Evolutionary conservation across 352 stramenopile genomes (phyloP).

Genomic region (Phytophthora lateralis): DNA sequence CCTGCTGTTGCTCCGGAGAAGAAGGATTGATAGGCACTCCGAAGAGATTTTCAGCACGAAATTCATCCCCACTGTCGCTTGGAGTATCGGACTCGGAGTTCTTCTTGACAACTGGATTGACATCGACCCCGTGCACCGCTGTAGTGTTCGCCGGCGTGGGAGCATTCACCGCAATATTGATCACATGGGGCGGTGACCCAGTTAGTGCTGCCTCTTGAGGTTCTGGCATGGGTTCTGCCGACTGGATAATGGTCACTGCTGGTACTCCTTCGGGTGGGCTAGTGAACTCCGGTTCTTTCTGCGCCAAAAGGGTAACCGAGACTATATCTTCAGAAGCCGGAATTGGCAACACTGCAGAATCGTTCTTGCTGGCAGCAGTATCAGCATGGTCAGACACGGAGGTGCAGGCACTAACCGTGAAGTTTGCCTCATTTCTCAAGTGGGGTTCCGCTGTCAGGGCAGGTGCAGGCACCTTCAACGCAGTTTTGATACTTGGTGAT

Average conservation of each 20-base stretch:
- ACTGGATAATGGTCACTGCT: neutral
- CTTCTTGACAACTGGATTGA: constrained; percentile 1
- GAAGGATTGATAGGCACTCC: constrained; percentile 17
- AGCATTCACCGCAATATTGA: constrained; percentile 10
- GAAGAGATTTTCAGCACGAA: constrained; percentile 26
- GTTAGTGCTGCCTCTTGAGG: constrained; percentile 1
- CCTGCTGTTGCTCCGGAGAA: constrained; percentile 3
- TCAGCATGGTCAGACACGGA: neutral
- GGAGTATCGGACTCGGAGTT: constrained; percentile 7
- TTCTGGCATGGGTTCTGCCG: constrained; percentile 20
- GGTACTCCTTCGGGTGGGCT: neutral
- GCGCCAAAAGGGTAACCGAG: neutral
- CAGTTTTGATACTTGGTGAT: neutral
- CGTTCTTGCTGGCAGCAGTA: neutral
- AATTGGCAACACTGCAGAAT: neutral
- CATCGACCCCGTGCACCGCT: neutral
- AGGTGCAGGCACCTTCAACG: neutral
- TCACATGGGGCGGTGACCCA: constrained; percentile 1
- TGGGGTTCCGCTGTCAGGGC: neutral
- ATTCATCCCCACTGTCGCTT: constrained; percentile 25
- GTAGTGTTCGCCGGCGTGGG: neutral
- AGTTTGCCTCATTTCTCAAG: neutral
- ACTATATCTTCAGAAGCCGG: neutral
- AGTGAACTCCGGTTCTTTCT: neutral
- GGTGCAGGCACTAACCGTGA: neutral